Conservation (phyloP, 192 early-diverging fungal species). For the Coemansia sp. region DNA sequence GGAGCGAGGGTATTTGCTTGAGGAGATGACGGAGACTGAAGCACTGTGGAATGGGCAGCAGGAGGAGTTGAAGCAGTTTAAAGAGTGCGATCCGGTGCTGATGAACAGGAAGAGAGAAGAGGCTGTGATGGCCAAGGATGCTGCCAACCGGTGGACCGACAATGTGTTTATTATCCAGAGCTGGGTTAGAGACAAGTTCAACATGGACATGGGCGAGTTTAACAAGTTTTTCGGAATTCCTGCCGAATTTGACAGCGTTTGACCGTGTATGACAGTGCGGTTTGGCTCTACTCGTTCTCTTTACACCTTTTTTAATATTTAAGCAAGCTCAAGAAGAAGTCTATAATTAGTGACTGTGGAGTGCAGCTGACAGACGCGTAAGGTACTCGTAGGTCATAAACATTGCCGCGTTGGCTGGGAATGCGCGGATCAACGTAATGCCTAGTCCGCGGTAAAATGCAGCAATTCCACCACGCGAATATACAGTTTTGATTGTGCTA, state of each 20-base stretch:
- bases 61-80: constrained; percentile 64
- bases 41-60: constrained; percentile 39
- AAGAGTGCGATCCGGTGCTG: constrained; percentile 76
- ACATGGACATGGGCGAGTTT: constrained; percentile 64
- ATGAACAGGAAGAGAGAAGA: constrained; percentile 66
- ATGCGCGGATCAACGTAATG: constrained; percentile 84
- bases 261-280: not conserved
- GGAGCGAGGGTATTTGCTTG: constrained; percentile 57
- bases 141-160: constrained; percentile 87
- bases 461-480: constrained; percentile 69
- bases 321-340: not conserved
- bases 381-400: constrained; percentile 92
- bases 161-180: constrained; percentile 83
- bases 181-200: constrained; percentile 71
- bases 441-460: constrained; percentile 94
- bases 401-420: constrained; percentile 93
- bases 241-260: constrained; percentile 70
- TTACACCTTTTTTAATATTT: constrained; percentile 15
- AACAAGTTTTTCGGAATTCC: constrained; percentile 65
- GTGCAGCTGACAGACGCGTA: constrained; percentile 25
- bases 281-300: constrained; percentile 2
- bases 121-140: constrained; percentile 61
- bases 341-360: constrained; percentile 12
- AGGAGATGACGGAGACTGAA: constrained; percentile 58
- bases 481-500: constrained; percentile 68